Conservation (phyloP, 1,284 basidiomycete species). For the Ganoderma resinaceum region DNA sequence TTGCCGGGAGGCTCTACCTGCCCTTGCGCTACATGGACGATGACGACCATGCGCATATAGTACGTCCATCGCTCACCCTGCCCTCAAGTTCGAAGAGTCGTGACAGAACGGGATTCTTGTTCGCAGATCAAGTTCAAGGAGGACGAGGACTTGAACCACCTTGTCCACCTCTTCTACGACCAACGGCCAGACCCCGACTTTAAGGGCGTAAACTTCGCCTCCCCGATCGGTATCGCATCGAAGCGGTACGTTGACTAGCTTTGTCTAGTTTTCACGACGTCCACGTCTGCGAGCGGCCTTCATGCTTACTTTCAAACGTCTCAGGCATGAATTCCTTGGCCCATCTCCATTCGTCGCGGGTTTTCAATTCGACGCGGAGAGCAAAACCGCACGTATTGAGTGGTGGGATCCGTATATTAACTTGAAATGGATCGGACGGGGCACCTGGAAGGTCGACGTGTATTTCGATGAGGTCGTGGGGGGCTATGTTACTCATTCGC, state of each 20-base stretch:
- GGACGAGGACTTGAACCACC: slow-evolving; percentile 18
- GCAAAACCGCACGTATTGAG: slow-evolving; percentile 17
- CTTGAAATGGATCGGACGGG: slow-evolving; percentile 13
- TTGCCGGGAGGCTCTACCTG: not conserved
- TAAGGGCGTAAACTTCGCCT: slow-evolving; percentile 15
- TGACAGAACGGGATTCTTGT: not conserved
- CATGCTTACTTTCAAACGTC: not conserved
- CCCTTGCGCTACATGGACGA: not conserved
- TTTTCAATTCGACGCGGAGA: slow-evolving; percentile 14
- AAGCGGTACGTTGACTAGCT: slow-evolving; percentile 13
- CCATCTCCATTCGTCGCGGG: slow-evolving; percentile 18
- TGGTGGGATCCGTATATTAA: slow-evolving; percentile 22
- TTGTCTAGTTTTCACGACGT: no score
- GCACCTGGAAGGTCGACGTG: slow-evolving; percentile 17
- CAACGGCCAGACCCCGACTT: not conserved
- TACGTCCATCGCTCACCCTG: not conserved
- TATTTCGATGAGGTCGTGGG: slow-evolving; percentile 19
- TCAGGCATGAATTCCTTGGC: slow-evolving; percentile 19
- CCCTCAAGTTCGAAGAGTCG: not conserved
- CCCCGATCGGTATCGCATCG: not conserved
- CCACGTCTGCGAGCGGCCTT: not conserved
- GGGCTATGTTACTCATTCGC: slow-evolving; percentile 22
- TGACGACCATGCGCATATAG: not conserved
- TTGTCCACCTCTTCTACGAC: slow-evolving; percentile 17
- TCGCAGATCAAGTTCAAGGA: slow-evolving; percentile 14